Evolutionary conservation across 2,329 filamentous ascomycete genomes (phyloP).

Genomic region (Diaporthe sp.): DNA sequence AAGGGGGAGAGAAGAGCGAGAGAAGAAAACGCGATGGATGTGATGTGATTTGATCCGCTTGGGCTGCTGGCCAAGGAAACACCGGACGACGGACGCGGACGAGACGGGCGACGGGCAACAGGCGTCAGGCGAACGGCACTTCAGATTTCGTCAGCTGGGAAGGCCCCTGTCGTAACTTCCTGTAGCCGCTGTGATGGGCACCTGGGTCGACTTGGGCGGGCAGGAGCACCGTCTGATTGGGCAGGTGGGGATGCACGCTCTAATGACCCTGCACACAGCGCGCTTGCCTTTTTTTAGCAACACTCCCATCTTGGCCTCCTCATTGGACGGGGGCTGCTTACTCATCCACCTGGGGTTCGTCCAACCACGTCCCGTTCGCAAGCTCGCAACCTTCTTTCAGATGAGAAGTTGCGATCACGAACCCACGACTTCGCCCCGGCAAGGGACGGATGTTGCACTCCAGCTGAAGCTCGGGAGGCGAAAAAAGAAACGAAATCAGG

Average conservation of each 20-base stretch:
- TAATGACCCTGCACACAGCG: constrained; percentile 40
- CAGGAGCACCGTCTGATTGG: constrained; percentile 35
- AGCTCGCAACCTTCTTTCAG: neutral
- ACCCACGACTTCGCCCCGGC: neutral
- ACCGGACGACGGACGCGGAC: neutral
- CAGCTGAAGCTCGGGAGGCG: neutral
- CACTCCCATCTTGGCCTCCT: neutral
- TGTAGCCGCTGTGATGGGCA: constrained; percentile 42
- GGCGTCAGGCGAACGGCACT: constrained; percentile 6
- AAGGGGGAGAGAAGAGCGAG: neutral
- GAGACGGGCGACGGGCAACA: neutral
- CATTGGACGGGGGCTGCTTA: constrained; percentile 1
- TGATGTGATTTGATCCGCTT: neutral
- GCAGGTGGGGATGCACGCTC: constrained; percentile 32
- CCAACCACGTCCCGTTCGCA: constrained; percentile 19
- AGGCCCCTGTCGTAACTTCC: constrained; percentile 31
- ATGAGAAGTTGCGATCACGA: constrained; percentile 15
- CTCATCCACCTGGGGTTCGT: neutral
- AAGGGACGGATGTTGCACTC: neutral
- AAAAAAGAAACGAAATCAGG: neutral
- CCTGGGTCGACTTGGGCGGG: constrained; percentile 20
- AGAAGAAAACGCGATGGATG: neutral
- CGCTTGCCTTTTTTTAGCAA: constrained; percentile 43
- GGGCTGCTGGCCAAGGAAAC: neutral
- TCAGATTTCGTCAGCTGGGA: neutral